Evolutionary conservation across 106 monocot species (phyloP), one percentile per base, ranked within the genome.

Genomic region (Agapanthus africanus): DNA sequence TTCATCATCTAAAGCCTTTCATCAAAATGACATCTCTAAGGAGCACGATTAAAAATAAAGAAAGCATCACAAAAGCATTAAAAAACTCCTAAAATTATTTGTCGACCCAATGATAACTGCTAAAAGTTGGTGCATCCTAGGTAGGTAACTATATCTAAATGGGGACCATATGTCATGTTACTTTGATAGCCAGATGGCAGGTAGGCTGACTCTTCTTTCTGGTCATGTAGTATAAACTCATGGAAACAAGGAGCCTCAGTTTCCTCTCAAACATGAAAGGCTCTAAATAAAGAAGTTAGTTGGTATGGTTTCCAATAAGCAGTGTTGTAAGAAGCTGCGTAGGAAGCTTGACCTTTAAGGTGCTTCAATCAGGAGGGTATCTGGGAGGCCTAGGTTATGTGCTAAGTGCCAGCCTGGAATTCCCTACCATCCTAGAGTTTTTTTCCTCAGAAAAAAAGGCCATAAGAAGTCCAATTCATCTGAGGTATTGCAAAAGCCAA

Each of bases 121-220:
- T 54, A 54, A 13, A 7, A 54, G 8, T 54, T 49, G 4, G 49
- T 25, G 52, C 26, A 1, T 54, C 23, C 22, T 9, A 4, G 5
- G 21, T 14, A n/a, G n/a, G n/a, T n/a, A n/a, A n/a, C n/a, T n/a
- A n/a, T n/a, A n/a, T n/a, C n/a, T n/a, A 54, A 54, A 26, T 7
- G 1, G 14, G 14, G 7, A 54, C 23, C 52, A 54, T 26, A 8
- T 54, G 52, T 14, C 8, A 2, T 13, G 31, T 2, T 28, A 57
- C 56, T 57, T 57, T 30, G 30, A 57, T 30, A 30, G 56, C 56
- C 13, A 30, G n/a, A 57, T 57, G 30, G 56, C 56, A 57, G 56
- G 11, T 54, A 26, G 54, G n/a, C 25, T 16, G 27, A 27, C 54
- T 7, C 27, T 25, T 54, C 26, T 9, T 54, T 6, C 27, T 7